Evolutionary conservation across 257 asterid genomes (phyloP), one percentile per base, ranked within the genome.

Genomic region (Lycium ferocissimum): DNA sequence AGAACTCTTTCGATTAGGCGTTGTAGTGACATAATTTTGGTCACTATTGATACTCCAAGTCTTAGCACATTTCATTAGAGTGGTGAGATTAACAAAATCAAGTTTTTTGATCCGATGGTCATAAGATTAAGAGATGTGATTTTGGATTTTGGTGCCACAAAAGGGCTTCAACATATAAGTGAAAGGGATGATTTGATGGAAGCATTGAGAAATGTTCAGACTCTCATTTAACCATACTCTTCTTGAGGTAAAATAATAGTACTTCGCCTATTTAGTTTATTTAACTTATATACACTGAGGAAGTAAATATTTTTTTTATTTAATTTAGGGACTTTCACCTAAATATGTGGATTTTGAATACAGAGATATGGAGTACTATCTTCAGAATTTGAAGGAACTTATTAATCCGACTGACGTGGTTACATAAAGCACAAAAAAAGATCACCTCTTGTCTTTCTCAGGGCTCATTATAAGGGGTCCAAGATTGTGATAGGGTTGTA

Each of bases 401-500:
- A 51, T 70, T 70, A 11, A 38, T 38, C 14, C 3, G 22, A 38
- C 78, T 38, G 38, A 3, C 8, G n/a, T 8, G 78, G 78, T 70
- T 15, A 38, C 5, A 40, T 18, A 70, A 38, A 70, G 26, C 54
- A 38, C 54, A 70, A 40, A 70, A 26, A 15, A 0, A 8, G 35
- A 69, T 38, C 53, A 69, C 53, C 6, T 7, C 76, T 67, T 67
- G n/a, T 15, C 51, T 37, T 35, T 69, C 26, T 69, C 22, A 38
- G 53, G 78, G 53, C 14, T 38, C 78, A 7, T 76, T 53, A 33
- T 26, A 53, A 76, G 40, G 82, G 81, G 47, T 76, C 43, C 62
- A 49, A 17, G 65, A 13, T 78, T 78, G 49, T 26, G 65, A 51
- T 51, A 53, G 40, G 47, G 47, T 78, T 33, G 51, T 49, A 26